phyloP scores from a whole-genome alignment of 371 early-diverging fungal species.

The Smittium culicis region DNA sequence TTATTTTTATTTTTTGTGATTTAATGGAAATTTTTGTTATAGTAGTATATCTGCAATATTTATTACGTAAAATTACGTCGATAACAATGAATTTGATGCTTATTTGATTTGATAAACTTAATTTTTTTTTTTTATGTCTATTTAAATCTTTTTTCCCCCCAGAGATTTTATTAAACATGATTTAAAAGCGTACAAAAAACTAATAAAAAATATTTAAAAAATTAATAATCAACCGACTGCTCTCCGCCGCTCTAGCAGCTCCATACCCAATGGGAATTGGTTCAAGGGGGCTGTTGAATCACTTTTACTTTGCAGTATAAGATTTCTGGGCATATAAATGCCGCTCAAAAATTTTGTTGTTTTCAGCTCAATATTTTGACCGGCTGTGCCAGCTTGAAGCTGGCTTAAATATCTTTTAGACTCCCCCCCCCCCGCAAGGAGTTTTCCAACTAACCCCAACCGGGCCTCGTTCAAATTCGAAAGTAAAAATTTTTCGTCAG shows the following conservation, averaged over 20 bases:
- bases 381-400: not conserved
- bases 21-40: too few relatives aligned
- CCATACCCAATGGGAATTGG: not conserved
- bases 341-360: not conserved
- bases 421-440: conserved; percentile 2
- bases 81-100: too few relatives aligned
- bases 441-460: conserved; percentile 1
- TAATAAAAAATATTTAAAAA: too few relatives aligned
- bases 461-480: not conserved
- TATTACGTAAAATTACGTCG: too few relatives aligned
- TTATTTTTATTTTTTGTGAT: too few relatives aligned
- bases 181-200: too few relatives aligned
- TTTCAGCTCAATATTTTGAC: not conserved
- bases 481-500: not conserved
- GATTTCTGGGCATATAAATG: not conserved
- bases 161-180: too few relatives aligned
- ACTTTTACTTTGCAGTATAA: not conserved
- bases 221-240: not conserved
- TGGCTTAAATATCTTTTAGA: not conserved
- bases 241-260: not conserved
- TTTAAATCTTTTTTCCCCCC: too few relatives aligned
- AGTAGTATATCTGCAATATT: too few relatives aligned
- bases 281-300: not conserved
- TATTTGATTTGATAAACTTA: too few relatives aligned
- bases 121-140: too few relatives aligned